phyloP scores from a whole-genome alignment of 768 basidiomycete genomes.

The Auriculariales sp. region DNA sequence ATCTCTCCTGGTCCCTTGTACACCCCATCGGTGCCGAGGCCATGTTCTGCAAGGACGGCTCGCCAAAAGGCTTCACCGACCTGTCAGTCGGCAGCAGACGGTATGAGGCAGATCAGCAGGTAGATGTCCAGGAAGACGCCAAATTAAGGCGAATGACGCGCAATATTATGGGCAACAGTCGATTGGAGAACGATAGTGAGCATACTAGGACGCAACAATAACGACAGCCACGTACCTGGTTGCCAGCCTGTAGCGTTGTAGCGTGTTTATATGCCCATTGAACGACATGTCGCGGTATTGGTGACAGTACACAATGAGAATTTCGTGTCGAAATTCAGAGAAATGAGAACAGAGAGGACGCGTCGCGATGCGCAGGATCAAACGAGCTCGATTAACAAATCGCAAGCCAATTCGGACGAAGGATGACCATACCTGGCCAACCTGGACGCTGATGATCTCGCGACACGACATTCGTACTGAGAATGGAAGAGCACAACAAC shows the following conservation, averaged over 20 bases:
- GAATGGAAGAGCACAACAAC: too few species aligned
- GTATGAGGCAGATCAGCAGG: too few species aligned
- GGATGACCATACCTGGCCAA: constrained; percentile 43
- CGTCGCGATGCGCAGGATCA: constrained; percentile 3
- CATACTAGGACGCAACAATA: too few species aligned
- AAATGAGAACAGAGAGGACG: too few species aligned
- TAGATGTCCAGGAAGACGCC: too few species aligned
- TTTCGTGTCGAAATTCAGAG: too few species aligned
- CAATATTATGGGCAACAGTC: background rate
- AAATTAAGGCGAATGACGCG: background rate
- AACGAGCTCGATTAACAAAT: background rate
- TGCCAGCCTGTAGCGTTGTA: constrained; percentile 56
- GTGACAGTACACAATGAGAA: too few species aligned
- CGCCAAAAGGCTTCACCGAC: constrained; percentile 78
- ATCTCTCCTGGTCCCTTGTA: too few species aligned
- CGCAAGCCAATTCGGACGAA: background rate
- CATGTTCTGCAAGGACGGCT: constrained; percentile 76
- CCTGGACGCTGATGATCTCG: constrained; percentile 79
- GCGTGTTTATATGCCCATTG: too few species aligned
- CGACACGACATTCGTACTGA: constrained; percentile 18
- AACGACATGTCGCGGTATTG: too few species aligned
- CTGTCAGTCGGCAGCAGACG: too few species aligned
- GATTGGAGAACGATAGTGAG: too few species aligned
- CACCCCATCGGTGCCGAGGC: constrained; percentile 48
- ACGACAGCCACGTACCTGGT: constrained; percentile 45